Evolutionary conservation across 2,329 filamentous ascomycete species (phyloP), one percentile per base, ranked within the genome.

Genomic region (Rhynchosporium agropyri): DNA sequence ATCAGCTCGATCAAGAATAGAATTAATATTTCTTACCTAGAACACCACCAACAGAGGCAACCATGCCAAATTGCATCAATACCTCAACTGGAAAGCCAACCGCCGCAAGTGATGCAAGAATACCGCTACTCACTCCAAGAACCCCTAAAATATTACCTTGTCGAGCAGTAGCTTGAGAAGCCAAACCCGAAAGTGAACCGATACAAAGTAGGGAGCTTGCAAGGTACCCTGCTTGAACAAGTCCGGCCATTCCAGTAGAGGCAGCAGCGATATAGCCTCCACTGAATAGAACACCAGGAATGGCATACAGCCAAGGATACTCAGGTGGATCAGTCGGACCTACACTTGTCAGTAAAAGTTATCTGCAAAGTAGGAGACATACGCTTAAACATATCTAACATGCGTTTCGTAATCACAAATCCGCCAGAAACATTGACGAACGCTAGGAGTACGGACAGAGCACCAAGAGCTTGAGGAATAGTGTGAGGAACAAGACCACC

Each of bases 331-430:
- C 92, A 4, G 91, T 95, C 31, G 91, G 89, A 12, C 87, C 84
- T 83, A 28, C 4, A 58, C 57, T 4, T 67, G 63, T 58, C 61
- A 31, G 46, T 20, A 46, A 9, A 10, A 15, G 20, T 31, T 4
- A 0, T 3, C 57, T 26, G 12, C 20, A 3, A 6, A 45, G 8
- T 13, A 2, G 15, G 29, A 12, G 5, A 74, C 83, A 70, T 72
- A 81, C 90, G 84, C 73, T 89, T 90, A 74, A 94, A 94, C 90
- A 94, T 94, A 74, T 96, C 92, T 49, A 97, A 80, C 92, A 97
- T 97, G 66, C 92, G 84, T 78, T 96, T 96, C 3, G 92, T 96
- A 64, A 97, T 91, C 49, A 96, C 89, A 65, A 97, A 97, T 0
- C 92, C 92, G 63, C 92, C 92, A 0, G 90, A 89, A 2, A 97